phyloP scores from a whole-genome alignment of 2,329 filamentous ascomycete genomes.

The Sclerotinia spermophila region DNA sequence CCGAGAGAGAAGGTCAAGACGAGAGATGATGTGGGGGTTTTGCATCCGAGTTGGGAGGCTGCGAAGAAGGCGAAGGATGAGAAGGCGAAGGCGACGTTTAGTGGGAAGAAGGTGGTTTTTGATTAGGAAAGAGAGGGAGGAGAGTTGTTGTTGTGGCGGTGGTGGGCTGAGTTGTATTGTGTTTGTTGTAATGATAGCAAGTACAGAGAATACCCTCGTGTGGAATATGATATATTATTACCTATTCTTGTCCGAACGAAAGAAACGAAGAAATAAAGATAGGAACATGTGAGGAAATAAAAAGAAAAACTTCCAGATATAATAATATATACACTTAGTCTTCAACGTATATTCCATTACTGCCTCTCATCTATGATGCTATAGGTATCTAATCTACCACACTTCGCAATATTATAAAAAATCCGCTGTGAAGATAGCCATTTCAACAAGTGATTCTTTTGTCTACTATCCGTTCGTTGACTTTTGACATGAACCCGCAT shows the following conservation, averaged over 20 bases:
- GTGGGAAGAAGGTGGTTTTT: slow-evolving; percentile 57
- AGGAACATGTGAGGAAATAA: too few relatives aligned
- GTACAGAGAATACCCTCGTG: not conserved
- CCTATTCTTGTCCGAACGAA: not conserved
- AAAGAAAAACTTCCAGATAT: too few relatives aligned
- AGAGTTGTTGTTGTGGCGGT: too few relatives aligned
- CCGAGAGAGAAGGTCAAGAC: slow-evolving; percentile 37
- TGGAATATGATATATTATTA: not conserved
- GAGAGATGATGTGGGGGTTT: slow-evolving; percentile 46
- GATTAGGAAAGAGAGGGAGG: slow-evolving; percentile 39
- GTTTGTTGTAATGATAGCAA: not conserved
- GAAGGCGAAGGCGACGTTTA: slow-evolving; percentile 50
- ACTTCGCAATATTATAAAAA: not conserved
- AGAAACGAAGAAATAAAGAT: not conserved
- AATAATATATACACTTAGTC: too few relatives aligned
- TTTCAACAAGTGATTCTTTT: too few relatives aligned
- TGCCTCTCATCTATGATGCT: not conserved
- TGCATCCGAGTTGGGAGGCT: slow-evolving; percentile 61
- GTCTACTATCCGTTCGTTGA: not conserved
- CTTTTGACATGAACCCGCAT: not conserved
- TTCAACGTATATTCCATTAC: not conserved
- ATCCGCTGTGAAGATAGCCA: not conserved
- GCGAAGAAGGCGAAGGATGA: slow-evolving; percentile 58
- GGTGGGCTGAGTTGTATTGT: not conserved
- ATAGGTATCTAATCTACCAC: not conserved